Conservation (phyloP, 176 grass and related monocot genomes). For the Alopecurus myosuroides region DNA sequence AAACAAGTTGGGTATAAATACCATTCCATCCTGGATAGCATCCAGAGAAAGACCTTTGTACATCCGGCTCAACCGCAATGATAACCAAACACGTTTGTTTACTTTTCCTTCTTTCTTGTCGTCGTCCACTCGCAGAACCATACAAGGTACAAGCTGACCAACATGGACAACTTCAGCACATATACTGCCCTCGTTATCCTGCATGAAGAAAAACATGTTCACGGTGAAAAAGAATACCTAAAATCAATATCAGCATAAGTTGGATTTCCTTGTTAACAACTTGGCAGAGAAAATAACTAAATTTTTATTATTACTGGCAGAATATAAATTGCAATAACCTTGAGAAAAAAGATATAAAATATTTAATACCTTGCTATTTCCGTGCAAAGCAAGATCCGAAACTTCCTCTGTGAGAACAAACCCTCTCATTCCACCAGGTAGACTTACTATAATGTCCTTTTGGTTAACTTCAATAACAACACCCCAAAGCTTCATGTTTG, state of each 20-base stretch:
- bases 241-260: conserved; percentile 10
- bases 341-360: neutral
- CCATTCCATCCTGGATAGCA: conserved; percentile 94
- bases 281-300: conserved; percentile 1
- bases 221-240: neutral
- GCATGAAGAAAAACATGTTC: conserved; percentile 19
- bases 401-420: conserved; percentile 81
- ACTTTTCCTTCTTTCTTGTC: conserved; percentile 89
- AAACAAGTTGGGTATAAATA: conserved; percentile 25
- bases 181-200: conserved; percentile 60
- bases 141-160: conserved; percentile 81
- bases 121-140: conserved; percentile 73
- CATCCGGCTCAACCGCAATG: conserved; percentile 69
- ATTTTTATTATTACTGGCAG: neutral
- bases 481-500: conserved; percentile 91
- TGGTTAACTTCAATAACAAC: conserved; percentile 86
- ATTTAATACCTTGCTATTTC: conserved; percentile 41
- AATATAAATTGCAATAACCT: neutral
- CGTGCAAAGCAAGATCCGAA: conserved; percentile 38
- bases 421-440: conserved; percentile 89
- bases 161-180: conserved; percentile 66
- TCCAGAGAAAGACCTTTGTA: conserved; percentile 87
- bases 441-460: conserved; percentile 81
- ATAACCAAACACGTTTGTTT: conserved; percentile 78
- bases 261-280: conserved; percentile 3